Evolutionary conservation across 2,329 filamentous ascomycete genomes (phyloP), one percentile per base, ranked within the genome.

Genomic region (Chaetomium sp.): DNA sequence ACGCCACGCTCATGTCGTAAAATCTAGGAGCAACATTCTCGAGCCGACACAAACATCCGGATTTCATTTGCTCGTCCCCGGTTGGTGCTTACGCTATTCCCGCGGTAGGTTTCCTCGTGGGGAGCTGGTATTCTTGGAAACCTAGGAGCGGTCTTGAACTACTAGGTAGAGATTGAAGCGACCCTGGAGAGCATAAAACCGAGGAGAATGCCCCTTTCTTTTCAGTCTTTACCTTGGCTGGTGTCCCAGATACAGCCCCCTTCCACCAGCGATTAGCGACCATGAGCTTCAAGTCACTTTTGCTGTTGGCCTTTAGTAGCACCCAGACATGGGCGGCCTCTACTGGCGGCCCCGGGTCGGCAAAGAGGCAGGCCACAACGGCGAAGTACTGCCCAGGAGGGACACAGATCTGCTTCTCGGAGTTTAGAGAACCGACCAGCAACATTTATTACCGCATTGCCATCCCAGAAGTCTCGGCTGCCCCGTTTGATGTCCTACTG

Each of bases 401-500:
- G n/a, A 68, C 67, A 2, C 49, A 49, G 12, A 69, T 73, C n/a
- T 74, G 72, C 68, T 72, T 72, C 64, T 71, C 72, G 38, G 70
- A 74, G 64, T 73, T 68, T 57, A 65, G 55, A 16, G 66, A 71
- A 29, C 53, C 66, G 4, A 50, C 68, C 1, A 67, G 67, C 16
- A 67, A 69, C 27, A 66, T 73, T 25, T 62, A 63, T 3, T 73
- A 70, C 67, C 68, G 72, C 12, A 68, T 74, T 50, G 72, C 72
- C 42, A 73, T 79, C 12, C 76, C 76, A 0, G 71, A 75, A 12
- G 68, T 70, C 4, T 68, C 74, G 10, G 64, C 69, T 16, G 70
- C 71, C 0, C 74, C 76, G 0, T 78, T 77, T 47, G 77, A 78
- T 54, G 74, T 76, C 2, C 71, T 78, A 2, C 51, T 79, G 42